Base-by-base conservation (phyloP, 306 rosid species). In the Ormosia emarginata region DNA sequence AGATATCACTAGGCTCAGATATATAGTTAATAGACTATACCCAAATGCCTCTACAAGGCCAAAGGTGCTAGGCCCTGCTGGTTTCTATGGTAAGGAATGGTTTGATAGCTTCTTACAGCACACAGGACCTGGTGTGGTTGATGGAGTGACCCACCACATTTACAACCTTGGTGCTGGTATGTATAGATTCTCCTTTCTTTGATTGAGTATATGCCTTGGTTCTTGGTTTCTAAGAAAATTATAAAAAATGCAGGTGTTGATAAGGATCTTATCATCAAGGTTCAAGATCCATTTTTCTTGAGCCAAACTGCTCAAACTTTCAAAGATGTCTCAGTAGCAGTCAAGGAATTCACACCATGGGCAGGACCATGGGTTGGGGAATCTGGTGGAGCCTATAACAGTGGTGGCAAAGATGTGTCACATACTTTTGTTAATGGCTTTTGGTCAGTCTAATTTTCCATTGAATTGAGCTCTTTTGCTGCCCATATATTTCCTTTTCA, bases 81-180 rank as follows among this genome's bases (percentile, higher is more conserved):
- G 97, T 5, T 93, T 91, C 74, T 91, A 79, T 58, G 85, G 66
- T 7, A 85, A 78, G 36, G 83, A 87, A 24, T 90, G 97, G 97
- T 91, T 84, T 62, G 76, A 67, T 10, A 79, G 64, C 32, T 93
- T 93, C 83, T 85, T 93, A 11, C 77, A 78, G 8, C 69, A 81
- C 70, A 67, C 83, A 5, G 88, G 62, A 24, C 90, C 88, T 4
- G 91, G 85, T 36, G 92, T 80, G 11, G 78, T 91, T 1, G 87
- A 90, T 69, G 91, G 83, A 1, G 83, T 91, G 12, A 87, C 94
- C 3, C 96, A 91, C 66, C 97, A 93, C 47, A 86, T 90, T 44
- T 93, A 90, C 84, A 90, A 88, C 81, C 94, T 93, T 40, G 96
- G 97, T 70, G 86, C 94, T 53, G 97, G 94, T 89, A 80, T 11